These are phyloP conservation scores for Chrysanthemum seticuspe DNA, from an alignment of 129 eudicot species.

Conservation along the genomic window DNA sequence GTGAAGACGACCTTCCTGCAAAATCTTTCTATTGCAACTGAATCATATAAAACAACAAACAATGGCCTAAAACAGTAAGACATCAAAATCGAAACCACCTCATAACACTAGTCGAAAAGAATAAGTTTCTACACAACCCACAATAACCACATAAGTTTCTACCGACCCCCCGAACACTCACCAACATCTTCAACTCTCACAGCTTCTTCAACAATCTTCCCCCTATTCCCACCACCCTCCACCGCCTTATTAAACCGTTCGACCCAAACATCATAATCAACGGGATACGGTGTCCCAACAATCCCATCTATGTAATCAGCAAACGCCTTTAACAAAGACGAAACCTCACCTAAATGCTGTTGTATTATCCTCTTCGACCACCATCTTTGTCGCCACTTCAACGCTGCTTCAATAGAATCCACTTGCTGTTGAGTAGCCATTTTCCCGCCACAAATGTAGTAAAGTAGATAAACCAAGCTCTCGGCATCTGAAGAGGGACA, in stretches of 20 bases:
- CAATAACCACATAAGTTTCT: constrained; percentile 16
- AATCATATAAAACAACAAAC: constrained; percentile 21
- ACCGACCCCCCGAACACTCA: constrained; percentile 40
- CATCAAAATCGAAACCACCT: constrained; percentile 12
- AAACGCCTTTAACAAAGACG: constrained; percentile 76
- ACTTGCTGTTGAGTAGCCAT: constrained; percentile 54
- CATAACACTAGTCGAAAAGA: constrained; percentile 27
- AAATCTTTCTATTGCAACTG: constrained; percentile 17
- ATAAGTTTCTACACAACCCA: constrained; percentile 21
- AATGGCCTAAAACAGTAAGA: constrained; percentile 15
- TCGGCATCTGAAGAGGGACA: constrained; percentile 88
- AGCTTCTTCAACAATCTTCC: constrained; percentile 52
- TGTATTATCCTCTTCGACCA: constrained; percentile 74
- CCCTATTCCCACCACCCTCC: constrained; percentile 62
- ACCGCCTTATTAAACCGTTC: constrained; percentile 56
- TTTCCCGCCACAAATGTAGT: constrained; percentile 62
- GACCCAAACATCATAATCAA: constrained; percentile 83
- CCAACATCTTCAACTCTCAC: constrained; percentile 54
- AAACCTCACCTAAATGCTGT: constrained; percentile 61
- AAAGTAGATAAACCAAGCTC: constrained; percentile 69
- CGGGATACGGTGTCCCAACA: constrained; percentile 75
- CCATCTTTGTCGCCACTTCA: constrained; percentile 71
- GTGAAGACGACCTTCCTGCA: no score
- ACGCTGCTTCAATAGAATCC: constrained; percentile 83
- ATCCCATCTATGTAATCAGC: constrained; percentile 81